Conservation (phyloP, 371 early-diverging fungal species). For the Agmasoma carcini region DNA sequence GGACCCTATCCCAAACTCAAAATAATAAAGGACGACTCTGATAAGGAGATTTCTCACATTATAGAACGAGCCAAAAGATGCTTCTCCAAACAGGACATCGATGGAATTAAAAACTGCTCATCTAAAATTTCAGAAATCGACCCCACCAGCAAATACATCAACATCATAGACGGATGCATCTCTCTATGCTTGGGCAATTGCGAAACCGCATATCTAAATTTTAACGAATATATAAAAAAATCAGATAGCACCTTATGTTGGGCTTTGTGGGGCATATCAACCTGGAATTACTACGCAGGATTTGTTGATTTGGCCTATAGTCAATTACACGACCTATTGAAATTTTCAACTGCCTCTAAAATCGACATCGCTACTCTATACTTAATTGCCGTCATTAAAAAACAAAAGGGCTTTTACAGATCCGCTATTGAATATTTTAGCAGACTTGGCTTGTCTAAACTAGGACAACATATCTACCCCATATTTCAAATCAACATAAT, state of each 20-base stretch:
- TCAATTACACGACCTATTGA: neutral
- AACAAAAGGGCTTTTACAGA: slow-evolving; percentile 2
- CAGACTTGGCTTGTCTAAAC: neutral
- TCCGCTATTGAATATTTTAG: neutral
- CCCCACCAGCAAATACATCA: neutral
- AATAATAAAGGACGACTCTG: too few species aligned
- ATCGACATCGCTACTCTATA: neutral
- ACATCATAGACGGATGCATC: neutral
- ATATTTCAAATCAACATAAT: neutral
- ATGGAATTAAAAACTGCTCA: neutral
- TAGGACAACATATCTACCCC: neutral
- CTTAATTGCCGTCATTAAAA: neutral
- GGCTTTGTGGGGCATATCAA: neutral
- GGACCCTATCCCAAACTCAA: too few species aligned
- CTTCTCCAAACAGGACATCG: neutral
- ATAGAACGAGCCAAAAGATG: too few species aligned
- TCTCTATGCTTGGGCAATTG: neutral
- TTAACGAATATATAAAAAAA: neutral
- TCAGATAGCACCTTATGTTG: neutral
- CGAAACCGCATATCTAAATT: neutral
- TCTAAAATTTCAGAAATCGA: neutral
- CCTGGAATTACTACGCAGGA: slow-evolving; percentile 4
- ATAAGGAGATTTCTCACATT: too few species aligned
- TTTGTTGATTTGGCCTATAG: neutral
- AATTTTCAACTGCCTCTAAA: neutral